These are phyloP conservation scores for Leccinellum luteum DNA, from an alignment of 768 basidiomycete genomes.

Conservation along the genomic window DNA sequence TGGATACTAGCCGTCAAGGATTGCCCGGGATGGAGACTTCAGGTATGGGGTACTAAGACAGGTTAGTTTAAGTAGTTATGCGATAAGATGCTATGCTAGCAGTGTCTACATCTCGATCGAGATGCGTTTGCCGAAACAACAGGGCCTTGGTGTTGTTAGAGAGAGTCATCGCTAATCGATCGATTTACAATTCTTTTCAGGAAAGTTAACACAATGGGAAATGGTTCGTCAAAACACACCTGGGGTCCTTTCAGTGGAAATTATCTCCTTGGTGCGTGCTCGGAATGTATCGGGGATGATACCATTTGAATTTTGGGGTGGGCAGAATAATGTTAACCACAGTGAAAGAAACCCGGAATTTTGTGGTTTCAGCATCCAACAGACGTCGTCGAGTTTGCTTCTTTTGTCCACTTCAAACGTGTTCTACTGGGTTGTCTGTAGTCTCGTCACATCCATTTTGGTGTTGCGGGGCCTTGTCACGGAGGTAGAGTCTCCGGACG, in stretches of 20 bases:
- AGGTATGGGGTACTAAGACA: background rate
- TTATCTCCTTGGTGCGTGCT: background rate
- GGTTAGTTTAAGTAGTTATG: background rate
- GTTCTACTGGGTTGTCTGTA: no score
- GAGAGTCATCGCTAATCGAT: no score
- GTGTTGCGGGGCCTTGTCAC: no score
- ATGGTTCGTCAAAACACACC: background rate
- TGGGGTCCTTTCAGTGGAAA: background rate
- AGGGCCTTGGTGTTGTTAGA: background rate
- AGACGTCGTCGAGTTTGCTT: background rate
- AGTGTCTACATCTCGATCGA: background rate
- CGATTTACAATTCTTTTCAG: background rate
- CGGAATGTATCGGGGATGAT: background rate
- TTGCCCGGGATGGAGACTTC: background rate
- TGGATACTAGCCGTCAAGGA: background rate
- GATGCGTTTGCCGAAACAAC: background rate
- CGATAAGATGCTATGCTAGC: background rate
- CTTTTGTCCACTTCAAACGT: background rate
- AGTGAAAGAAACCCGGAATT: background rate
- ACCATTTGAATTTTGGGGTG: background rate
- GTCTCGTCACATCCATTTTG: no score
- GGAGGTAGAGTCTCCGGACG: no score
- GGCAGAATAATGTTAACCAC: background rate
- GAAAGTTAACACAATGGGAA: background rate
- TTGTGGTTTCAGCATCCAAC: no score